phyloP scores from a whole-genome alignment of 2,329 filamentous ascomycete species.

The Trichoderma sp. region DNA sequence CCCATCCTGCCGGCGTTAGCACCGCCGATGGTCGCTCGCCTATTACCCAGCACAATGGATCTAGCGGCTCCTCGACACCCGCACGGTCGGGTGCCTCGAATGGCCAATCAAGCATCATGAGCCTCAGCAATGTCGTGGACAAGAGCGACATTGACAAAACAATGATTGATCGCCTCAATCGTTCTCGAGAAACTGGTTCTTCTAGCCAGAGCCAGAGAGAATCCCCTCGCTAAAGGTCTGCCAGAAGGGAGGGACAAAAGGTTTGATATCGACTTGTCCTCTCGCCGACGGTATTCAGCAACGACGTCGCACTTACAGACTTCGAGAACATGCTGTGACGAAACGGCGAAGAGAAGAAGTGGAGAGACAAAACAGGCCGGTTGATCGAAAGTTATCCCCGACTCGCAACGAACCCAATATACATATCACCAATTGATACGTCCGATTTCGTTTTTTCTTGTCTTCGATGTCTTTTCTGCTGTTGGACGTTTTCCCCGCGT shows the following conservation, averaged over 20 bases:
- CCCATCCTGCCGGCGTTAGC: constrained; percentile 29
- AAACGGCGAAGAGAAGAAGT: not conserved
- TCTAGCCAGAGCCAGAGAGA: constrained; percentile 1
- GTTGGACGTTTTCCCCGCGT: not conserved
- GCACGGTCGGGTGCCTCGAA: constrained; percentile 29
- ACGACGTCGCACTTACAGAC: not conserved
- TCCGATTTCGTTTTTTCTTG: not conserved
- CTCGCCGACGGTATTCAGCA: constrained; percentile 24
- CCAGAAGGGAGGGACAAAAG: not conserved
- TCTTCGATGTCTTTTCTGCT: constrained; percentile 1
- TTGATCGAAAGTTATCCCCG: not conserved
- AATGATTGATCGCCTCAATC: constrained; percentile 53
- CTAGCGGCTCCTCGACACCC: constrained; percentile 37
- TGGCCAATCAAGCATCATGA: constrained; percentile 42
- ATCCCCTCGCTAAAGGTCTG: constrained; percentile 15
- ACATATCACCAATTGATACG: constrained; percentile 13
- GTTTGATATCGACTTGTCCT: too few species aligned
- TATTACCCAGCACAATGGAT: constrained; percentile 32
- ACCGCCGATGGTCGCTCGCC: constrained; percentile 37
- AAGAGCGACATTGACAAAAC: constrained; percentile 53
- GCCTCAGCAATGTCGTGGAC: constrained; percentile 50
- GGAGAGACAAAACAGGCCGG: not conserved
- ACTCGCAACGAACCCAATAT: constrained; percentile 21
- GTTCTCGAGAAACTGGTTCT: constrained; percentile 27
- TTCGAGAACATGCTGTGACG: not conserved